phyloP scores from a whole-genome alignment of 1,284 basidiomycete species.

The Amylostereum chailletii region DNA sequence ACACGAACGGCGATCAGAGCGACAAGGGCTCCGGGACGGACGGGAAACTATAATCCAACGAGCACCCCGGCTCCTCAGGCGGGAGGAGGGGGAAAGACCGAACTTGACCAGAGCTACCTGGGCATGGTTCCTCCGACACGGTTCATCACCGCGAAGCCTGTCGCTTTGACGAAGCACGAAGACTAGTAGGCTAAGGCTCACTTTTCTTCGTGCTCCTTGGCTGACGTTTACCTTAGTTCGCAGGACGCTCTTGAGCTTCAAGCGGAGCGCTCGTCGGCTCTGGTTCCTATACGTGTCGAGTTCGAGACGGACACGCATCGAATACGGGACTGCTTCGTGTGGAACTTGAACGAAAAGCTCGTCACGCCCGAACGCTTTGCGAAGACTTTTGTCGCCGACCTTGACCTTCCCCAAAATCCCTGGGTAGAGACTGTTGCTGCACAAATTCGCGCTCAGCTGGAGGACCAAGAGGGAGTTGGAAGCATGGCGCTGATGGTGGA shows the following conservation, averaged over 20 bases:
- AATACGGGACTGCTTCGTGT: conserved; percentile 93
- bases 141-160: conserved; percentile 59
- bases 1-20: conserved; percentile 33
- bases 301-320: conserved; percentile 89
- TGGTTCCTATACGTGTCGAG: conserved; percentile 91
- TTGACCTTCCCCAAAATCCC: conserved; percentile 58
- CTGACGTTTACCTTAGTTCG: conserved; percentile 32
- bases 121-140: conserved; percentile 79
- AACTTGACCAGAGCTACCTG: conserved; percentile 81
- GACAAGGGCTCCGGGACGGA: too few species aligned
- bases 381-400: conserved; percentile 77
- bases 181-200: conserved; percentile 22
- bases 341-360: conserved; percentile 82
- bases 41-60: not conserved
- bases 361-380: conserved; percentile 84
- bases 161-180: conserved; percentile 56
- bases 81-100: conserved; percentile 27
- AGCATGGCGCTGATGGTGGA: conserved; percentile 42
- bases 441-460: conserved; percentile 85
- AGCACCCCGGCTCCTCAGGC: conserved; percentile 23
- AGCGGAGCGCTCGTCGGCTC: conserved; percentile 55
- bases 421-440: conserved; percentile 77
- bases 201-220: not conserved
- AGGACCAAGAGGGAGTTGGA: conserved; percentile 78
- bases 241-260: conserved; percentile 59